phyloP scores from a whole-genome alignment of 305 asterid species.

The Fraxinus nigra region DNA sequence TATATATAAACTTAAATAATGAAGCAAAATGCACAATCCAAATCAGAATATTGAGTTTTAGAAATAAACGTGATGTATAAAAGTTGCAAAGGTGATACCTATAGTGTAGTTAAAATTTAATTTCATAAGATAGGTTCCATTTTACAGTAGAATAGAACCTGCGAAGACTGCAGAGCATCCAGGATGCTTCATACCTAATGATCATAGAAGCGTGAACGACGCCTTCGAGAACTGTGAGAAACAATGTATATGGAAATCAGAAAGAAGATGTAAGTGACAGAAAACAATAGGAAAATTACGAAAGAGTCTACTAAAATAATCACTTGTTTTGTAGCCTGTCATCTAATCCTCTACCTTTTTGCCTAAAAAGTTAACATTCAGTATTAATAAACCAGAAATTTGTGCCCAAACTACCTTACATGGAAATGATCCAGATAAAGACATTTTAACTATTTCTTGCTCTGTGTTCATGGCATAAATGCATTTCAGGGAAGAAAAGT shows the following conservation, averaged over 20 bases:
- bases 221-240: constrained; percentile 57
- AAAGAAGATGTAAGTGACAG: not conserved
- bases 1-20: not conserved
- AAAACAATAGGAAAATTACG: not conserved
- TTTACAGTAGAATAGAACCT: not conserved
- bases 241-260: constrained; percentile 16
- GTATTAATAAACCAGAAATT: not conserved
- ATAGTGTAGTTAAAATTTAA: not conserved
- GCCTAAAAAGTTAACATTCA: not conserved
- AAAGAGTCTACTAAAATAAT: not conserved
- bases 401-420: not conserved
- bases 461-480: not conserved
- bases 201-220: constrained; percentile 66
- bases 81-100: constrained; percentile 1
- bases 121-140: not conserved
- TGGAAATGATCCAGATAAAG: not conserved
- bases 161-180: not conserved
- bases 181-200: constrained; percentile 43
- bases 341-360: not conserved
- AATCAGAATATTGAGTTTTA: not conserved
- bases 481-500: not conserved
- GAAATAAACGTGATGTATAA: not conserved
- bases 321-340: not conserved
- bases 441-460: not conserved
- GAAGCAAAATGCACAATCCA: not conserved